phyloP scores from a whole-genome alignment of 2,329 filamentous ascomycete species.

The Ceratocystis huliohia region DNA sequence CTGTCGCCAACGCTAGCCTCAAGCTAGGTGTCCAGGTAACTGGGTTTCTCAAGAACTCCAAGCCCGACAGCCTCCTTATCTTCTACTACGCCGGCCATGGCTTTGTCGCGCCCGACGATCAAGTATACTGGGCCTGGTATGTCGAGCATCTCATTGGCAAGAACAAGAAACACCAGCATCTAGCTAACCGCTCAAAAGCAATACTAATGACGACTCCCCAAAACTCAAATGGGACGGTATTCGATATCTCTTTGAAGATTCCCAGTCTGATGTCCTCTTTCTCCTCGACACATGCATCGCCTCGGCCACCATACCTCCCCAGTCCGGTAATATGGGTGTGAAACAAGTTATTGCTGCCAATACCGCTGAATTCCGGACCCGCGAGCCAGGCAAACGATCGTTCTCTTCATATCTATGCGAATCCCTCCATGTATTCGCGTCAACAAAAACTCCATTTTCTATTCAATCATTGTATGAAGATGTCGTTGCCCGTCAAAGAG shows the following conservation, averaged over 20 bases:
- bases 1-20: conserved; percentile 44
- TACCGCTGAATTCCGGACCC: conserved; percentile 33
- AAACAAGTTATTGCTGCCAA: conserved; percentile 54
- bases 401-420: conserved; percentile 48
- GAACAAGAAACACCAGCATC: conserved; percentile 28
- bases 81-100: conserved; percentile 53
- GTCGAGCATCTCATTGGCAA: conserved; percentile 23
- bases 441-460: conserved; percentile 39
- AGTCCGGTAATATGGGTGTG: conserved; percentile 38
- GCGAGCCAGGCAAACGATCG: conserved; percentile 35
- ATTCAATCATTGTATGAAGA: conserved; percentile 46
- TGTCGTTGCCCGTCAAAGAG: conserved; percentile 34
- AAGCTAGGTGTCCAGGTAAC: conserved; percentile 50
- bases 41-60: conserved; percentile 45
- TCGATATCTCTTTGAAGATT: conserved; percentile 49
- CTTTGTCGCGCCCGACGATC: conserved; percentile 44
- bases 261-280: conserved; percentile 49
- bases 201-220: conserved; percentile 43
- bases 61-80: conserved; percentile 47
- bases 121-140: conserved; percentile 56
- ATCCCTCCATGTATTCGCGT: conserved; percentile 41
- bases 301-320: conserved; percentile 33
- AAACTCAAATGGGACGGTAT: conserved; percentile 53
- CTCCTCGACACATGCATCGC: conserved; percentile 49
- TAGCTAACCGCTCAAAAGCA: conserved; percentile 31